Percentiles rank a stretch among this genome's conserved stretches.
phyloP scores from a whole-genome alignment of 2,329 filamentous ascomycete species.

The Stachybotrys elegans region DNA sequence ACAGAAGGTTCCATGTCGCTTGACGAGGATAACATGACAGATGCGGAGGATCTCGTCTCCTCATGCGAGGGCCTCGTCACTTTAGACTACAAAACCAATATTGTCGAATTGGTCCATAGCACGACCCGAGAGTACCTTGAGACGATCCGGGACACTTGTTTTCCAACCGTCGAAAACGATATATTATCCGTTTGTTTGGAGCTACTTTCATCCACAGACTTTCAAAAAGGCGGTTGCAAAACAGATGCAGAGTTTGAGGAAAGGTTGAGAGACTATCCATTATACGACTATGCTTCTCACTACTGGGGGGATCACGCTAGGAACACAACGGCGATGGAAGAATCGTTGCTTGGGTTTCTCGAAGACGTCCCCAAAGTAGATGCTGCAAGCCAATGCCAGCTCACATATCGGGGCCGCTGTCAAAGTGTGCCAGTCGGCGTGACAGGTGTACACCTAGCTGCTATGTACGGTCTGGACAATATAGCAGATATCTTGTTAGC shows the following conservation, averaged over 20 bases:
- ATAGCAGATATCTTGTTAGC: background rate
- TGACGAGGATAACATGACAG: background rate
- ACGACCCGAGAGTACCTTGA: background rate
- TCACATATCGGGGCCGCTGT: background rate
- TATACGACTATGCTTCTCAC: background rate
- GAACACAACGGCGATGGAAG: background rate
- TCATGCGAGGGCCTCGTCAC: background rate
- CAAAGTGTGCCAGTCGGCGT: background rate
- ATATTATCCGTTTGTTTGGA: background rate
- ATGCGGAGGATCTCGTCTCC: background rate
- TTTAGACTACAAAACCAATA: background rate
- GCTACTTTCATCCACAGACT: background rate
- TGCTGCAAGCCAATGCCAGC: background rate
- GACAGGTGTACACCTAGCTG: background rate
- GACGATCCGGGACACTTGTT: background rate
- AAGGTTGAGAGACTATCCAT: background rate
- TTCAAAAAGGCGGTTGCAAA: background rate
- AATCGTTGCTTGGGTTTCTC: background rate
- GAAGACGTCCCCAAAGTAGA: background rate
- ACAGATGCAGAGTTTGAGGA: background rate
- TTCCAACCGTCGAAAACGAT: background rate
- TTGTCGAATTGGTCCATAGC: background rate
- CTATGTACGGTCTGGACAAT: background rate
- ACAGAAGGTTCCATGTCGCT: background rate
- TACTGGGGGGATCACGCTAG: background rate